Percentiles rank a stretch among this genome's conserved stretches.
Evolutionary conservation across 352 stramenopile species (phyloP).

Genomic region (Phytophthora sp.): DNA sequence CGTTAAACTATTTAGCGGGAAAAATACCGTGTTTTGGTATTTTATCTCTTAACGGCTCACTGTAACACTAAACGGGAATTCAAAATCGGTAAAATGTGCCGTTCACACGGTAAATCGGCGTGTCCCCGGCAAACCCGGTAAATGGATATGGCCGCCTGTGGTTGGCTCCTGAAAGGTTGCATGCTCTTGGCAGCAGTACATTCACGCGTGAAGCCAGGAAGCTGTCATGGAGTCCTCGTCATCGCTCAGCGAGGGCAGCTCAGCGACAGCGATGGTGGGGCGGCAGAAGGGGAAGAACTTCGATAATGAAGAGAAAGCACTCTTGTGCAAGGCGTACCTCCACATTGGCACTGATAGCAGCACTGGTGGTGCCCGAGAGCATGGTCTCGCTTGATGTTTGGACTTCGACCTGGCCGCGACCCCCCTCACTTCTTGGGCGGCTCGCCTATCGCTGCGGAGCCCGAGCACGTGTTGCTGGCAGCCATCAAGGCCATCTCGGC

Average conservation of each 20-base stretch:
- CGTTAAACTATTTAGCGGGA: too few relatives aligned
- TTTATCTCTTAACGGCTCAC: neutral
- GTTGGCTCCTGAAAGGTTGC: neutral
- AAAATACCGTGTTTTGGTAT: too few relatives aligned
- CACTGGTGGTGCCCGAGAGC: neutral
- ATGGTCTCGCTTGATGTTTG: neutral
- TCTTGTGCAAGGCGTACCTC: neutral
- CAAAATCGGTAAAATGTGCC: neutral
- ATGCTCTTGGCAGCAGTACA: neutral
- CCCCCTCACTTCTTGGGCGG: neutral
- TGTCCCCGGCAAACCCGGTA: neutral
- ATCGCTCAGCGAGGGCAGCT: neutral
- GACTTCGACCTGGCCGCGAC: neutral
- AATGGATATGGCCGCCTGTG: neutral
- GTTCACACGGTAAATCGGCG: neutral
- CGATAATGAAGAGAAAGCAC: neutral
- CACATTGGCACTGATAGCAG: neutral
- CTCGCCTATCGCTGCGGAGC: neutral
- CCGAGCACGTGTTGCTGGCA: neutral
- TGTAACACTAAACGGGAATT: conserved; percentile 3
- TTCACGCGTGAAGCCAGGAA: neutral
- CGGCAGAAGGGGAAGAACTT: neutral
- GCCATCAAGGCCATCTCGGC: neutral
- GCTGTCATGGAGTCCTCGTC: neutral
- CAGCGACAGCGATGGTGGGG: neutral